Conservation (phyloP, 371 early-diverging fungal species). For the Capillidium heterosporum region DNA sequence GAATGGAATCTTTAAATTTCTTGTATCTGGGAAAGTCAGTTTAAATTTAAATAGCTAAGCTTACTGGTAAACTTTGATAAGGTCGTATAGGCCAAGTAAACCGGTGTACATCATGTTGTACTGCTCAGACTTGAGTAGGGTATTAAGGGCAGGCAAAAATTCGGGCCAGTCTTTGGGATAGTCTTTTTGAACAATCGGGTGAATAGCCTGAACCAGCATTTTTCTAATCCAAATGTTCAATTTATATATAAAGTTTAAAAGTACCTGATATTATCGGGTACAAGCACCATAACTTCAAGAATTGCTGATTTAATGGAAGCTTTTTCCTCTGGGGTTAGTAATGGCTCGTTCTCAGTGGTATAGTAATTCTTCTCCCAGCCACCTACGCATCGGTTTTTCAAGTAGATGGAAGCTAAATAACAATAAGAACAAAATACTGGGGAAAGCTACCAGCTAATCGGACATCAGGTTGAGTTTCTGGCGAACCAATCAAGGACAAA, state of each 20-base stretch:
- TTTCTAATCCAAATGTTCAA: slow-evolving; percentile 18
- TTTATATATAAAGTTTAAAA: neutral
- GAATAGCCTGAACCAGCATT: slow-evolving; percentile 52
- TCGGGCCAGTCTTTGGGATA: slow-evolving; percentile 69
- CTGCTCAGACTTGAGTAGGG: slow-evolving; percentile 41
- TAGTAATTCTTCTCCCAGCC: slow-evolving; percentile 41
- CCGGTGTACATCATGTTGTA: slow-evolving; percentile 45
- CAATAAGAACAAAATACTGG: neutral
- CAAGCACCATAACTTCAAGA: slow-evolving; percentile 42
- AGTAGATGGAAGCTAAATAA: slow-evolving; percentile 72
- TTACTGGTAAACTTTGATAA: slow-evolving; percentile 63
- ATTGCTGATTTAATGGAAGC: slow-evolving; percentile 45
- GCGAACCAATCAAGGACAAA: neutral
- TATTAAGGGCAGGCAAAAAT: slow-evolving; percentile 40
- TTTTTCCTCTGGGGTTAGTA: slow-evolving; percentile 50
- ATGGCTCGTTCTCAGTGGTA: slow-evolving; percentile 13
- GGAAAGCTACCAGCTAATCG: slow-evolving; percentile 17
- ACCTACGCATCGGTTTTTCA: slow-evolving; percentile 68
- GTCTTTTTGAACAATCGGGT: slow-evolving; percentile 43
- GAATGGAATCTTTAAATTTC: slow-evolving; percentile 12
- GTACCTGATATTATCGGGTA: slow-evolving; percentile 50
- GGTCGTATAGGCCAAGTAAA: slow-evolving; percentile 52
- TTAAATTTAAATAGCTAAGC: slow-evolving; percentile 9
- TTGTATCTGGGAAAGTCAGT: neutral
- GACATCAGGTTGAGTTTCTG: slow-evolving; percentile 6